A percentile compares a stretch with the other conserved stretches of the same genome.
Conservation (phyloP, 495 filamentous ascomycete genomes). For the Penicillium chermesinum region DNA sequence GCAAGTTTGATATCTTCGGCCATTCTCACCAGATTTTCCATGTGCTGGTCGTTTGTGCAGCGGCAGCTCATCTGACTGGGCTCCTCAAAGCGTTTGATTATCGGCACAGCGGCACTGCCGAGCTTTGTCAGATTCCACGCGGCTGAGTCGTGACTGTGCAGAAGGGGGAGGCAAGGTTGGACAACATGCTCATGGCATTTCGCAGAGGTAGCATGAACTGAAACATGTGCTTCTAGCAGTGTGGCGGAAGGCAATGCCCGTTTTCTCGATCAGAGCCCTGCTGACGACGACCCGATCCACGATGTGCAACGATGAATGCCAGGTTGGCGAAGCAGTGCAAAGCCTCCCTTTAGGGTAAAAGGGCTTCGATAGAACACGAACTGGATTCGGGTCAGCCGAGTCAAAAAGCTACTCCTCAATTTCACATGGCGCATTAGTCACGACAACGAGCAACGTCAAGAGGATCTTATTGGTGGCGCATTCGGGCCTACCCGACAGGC, state of each 20-base stretch:
- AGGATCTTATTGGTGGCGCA: slow-evolving; percentile 13
- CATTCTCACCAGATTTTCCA: slow-evolving; percentile 64
- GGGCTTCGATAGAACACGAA: background rate
- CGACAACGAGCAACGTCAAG: slow-evolving; percentile 1
- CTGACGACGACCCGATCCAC: slow-evolving; percentile 21
- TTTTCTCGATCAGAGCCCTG: slow-evolving; percentile 11
- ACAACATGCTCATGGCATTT: slow-evolving; percentile 26
- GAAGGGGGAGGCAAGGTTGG: slow-evolving; percentile 15
- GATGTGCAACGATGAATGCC: slow-evolving; percentile 25
- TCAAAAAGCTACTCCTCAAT: slow-evolving; percentile 3
- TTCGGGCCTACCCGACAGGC: slow-evolving; percentile 8
- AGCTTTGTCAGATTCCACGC: slow-evolving; percentile 31
- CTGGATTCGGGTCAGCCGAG: slow-evolving; percentile 20
- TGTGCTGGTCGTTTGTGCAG: slow-evolving; percentile 57
- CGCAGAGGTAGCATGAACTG: slow-evolving; percentile 21
- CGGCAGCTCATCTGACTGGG: slow-evolving; percentile 52
- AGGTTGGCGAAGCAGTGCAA: slow-evolving; percentile 16
- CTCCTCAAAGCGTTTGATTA: slow-evolving; percentile 55
- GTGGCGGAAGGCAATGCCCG: slow-evolving; percentile 8
- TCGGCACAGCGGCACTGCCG: slow-evolving; percentile 43
- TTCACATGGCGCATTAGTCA: slow-evolving; percentile 19
- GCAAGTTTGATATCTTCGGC: slow-evolving; percentile 57
- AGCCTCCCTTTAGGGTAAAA: slow-evolving; percentile 1
- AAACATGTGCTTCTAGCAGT: slow-evolving; percentile 17
- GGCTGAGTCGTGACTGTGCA: slow-evolving; percentile 16